These are phyloP conservation scores for Candida loeiensis DNA, from an alignment of 805 yeast species.

Conservation along the genomic window DNA sequence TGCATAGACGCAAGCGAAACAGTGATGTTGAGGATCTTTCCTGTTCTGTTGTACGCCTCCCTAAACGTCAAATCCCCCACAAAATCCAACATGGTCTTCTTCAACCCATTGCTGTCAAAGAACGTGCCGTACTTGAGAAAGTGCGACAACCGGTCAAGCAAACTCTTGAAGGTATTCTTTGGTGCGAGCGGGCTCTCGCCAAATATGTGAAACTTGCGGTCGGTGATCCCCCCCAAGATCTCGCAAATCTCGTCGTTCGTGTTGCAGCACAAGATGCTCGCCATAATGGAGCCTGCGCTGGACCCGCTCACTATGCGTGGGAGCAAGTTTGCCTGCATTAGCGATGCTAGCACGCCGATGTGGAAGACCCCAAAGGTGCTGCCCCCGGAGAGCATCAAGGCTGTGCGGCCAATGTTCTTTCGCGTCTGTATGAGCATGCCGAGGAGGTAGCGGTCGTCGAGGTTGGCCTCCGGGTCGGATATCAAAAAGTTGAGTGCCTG, in stretches of 20 bases:
- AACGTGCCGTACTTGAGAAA: constrained; percentile 85
- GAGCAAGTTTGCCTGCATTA: constrained; percentile 67
- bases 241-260: constrained; percentile 64
- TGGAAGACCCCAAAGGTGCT: constrained; percentile 91
- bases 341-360: constrained; percentile 82
- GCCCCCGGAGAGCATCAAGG: constrained; percentile 93
- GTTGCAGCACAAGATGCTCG: constrained; percentile 80
- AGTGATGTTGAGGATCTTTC: constrained; percentile 87
- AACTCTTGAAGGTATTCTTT: constrained; percentile 47
- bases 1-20: constrained; percentile 89
- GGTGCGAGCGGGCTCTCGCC: constrained; percentile 37
- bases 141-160: constrained; percentile 38
- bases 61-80: constrained; percentile 89
- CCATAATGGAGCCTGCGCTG: constrained; percentile 94
- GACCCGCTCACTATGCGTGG: constrained; percentile 92
- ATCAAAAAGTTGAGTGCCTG: constrained; percentile 39
- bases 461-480: constrained; percentile 29
- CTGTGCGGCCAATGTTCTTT: constrained; percentile 90
- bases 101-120: constrained; percentile 72
- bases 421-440: constrained; percentile 84
- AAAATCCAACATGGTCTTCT: constrained; percentile 69
- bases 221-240: constrained; percentile 59
- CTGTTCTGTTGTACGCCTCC: constrained; percentile 92
- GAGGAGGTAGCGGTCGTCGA: constrained; percentile 68
- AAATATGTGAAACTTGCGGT: constrained; percentile 50